These are phyloP conservation scores for Physaria fendleri DNA, from an alignment of 345 rosid genomes.

Conservation along the genomic window DNA sequence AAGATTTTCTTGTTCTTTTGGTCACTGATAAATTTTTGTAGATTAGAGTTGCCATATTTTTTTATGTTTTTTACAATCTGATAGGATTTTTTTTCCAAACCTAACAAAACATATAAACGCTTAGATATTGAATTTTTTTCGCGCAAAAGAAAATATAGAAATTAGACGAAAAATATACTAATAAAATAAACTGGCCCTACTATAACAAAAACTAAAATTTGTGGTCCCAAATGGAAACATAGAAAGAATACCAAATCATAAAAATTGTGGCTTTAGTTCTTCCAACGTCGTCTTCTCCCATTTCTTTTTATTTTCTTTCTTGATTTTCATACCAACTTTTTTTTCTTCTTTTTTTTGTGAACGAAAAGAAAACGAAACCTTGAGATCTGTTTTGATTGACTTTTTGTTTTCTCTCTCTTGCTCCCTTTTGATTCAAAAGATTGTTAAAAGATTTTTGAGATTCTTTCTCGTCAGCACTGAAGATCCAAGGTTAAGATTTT, in stretches of 20 bases:
- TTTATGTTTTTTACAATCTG: too few species aligned
- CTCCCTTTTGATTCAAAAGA: neutral
- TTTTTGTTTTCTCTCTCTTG: neutral
- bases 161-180: too few species aligned
- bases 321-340: constrained; percentile 14
- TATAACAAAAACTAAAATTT: neutral
- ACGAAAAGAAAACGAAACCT: neutral
- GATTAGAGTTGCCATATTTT: too few species aligned
- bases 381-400: constrained; percentile 6
- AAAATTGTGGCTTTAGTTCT: too few species aligned
- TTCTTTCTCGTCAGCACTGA: constrained; percentile 15
- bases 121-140: neutral
- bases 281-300: neutral
- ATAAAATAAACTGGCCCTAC: neutral
- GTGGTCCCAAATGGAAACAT: neutral
- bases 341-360: neutral
- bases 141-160: neutral
- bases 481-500: neutral
- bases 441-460: neutral
- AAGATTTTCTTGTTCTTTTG: too few species aligned
- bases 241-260: neutral
- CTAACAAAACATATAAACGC: neutral
- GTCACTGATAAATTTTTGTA: too few species aligned
- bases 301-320: neutral
- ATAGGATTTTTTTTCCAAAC: too few species aligned